Conservation (phyloP, 768 basidiomycete species). For the Leccinum aurantiacum region DNA sequence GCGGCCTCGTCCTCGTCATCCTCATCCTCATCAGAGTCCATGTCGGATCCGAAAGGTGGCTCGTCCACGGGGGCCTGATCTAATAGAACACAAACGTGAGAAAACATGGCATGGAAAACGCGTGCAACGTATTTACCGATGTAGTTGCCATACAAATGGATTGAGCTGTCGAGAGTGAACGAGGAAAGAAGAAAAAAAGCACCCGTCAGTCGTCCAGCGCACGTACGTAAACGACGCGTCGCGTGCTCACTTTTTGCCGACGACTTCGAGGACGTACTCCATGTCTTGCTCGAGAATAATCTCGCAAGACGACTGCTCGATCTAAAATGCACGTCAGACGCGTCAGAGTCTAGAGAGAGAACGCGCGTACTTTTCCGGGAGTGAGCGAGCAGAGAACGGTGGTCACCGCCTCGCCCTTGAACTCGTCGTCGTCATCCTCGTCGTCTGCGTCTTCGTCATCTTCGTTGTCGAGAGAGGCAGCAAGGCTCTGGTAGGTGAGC, state of each 20-base stretch:
- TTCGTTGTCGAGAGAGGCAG: conserved; percentile 34
- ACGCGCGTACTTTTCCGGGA: conserved; percentile 65
- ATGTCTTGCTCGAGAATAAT: conserved; percentile 67
- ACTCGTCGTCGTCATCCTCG: conserved; percentile 34
- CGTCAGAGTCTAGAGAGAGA: neutral
- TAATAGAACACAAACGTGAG: conserved; percentile 25
- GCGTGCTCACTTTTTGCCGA: conserved; percentile 74
- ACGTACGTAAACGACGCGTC: neutral
- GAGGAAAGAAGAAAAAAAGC: neutral
- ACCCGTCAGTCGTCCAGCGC: conserved; percentile 7
- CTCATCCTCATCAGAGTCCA: conserved; percentile 43
- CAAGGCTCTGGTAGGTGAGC: conserved; percentile 52
- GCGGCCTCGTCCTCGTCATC: conserved; percentile 40
- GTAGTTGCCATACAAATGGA: conserved; percentile 85
- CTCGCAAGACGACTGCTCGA: conserved; percentile 73
- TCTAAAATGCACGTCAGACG: conserved; percentile 42
- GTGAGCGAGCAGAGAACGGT: conserved; percentile 78
- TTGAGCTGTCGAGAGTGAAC: conserved; percentile 42
- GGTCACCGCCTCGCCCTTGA: conserved; percentile 40
- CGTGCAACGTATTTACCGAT: conserved; percentile 48
- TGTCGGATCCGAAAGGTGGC: conserved; percentile 49
- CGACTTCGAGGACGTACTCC: conserved; percentile 64
- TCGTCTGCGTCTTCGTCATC: conserved; percentile 48
- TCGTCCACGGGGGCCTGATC: conserved; percentile 9
- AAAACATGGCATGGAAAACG: neutral